Percentiles rank a stretch among this genome's conserved stretches.
Conservation (phyloP, 352 stramenopile species). For the Aphanomyces euteiches region DNA sequence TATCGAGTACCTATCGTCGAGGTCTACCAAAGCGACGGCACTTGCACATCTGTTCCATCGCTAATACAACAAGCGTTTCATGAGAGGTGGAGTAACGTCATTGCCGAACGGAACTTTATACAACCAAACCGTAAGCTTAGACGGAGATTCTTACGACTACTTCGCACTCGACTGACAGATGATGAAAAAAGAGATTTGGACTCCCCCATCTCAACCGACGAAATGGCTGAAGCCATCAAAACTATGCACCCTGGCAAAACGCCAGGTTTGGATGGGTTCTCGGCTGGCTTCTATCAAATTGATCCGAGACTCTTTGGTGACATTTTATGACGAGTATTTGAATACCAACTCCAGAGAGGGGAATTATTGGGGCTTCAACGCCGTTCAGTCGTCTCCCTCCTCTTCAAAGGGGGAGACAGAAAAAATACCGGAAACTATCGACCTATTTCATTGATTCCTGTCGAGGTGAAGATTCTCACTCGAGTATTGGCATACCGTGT, state of each 20-base stretch:
- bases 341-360: constrained; percentile 30
- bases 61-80: too few species aligned
- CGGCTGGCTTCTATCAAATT: constrained; percentile 34
- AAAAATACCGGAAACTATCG: background rate
- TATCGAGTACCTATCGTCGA: background rate
- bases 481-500: background rate
- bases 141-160: background rate
- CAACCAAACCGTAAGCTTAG: too few species aligned
- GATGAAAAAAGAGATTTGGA: background rate
- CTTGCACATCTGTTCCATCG: too few species aligned
- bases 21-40: background rate
- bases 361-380: constrained; percentile 31
- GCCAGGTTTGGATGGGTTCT: constrained; percentile 29
- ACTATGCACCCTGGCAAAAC: constrained; percentile 12
- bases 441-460: background rate
- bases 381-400: constrained; percentile 25
- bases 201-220: background rate
- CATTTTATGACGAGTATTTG: constrained; percentile 32
- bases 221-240: background rate
- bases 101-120: too few species aligned
- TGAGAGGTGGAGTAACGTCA: too few species aligned
- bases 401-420: background rate
- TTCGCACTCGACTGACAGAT: background rate
- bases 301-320: constrained; percentile 32
- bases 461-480: background rate